Base-by-base conservation (phyloP, 2,329 filamentous ascomycete species). In the Alternaria longipes region DNA sequence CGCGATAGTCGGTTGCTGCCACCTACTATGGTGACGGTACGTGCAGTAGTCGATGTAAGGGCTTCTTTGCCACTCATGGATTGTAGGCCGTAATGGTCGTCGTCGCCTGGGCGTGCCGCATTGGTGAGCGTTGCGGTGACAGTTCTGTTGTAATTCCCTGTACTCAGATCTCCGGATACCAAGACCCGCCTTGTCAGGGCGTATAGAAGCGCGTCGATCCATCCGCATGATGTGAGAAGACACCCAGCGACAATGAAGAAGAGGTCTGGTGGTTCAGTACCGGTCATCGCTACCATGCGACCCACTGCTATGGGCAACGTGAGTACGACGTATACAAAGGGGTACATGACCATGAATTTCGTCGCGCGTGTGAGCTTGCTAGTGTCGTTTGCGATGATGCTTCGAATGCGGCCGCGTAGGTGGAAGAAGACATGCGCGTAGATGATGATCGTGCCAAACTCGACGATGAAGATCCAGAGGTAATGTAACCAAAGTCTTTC, bases 241-340 rank as follows among this genome's bases (percentile, higher is more conserved):
- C 82, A 81, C 2, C 87, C 88, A 0, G 87, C 85, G 11, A 88
- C 82, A 70, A 84, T 85, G 72, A 88, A 89, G 71, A 86, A 89
- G 0, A 74, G 77, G 1, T 87, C 79, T 0, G 85, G 82, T 4
- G 88, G 81, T 5, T 22, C 18, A 0, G 79, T 51, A 5, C 76
- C 77, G 2, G 72, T 74, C 78, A 80, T 80, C 20, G 74, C 68
- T 14, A 74, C 70, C 78, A 80, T 80, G 36, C 78, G 74, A 7
- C 76, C 78, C 6, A 78, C 68, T 8, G 89, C 88, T 1, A 92
- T 81, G 0, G 90, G 90, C 0, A 89, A 82, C 0, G 89, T 91
- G 65, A 90, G 87, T 18, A 89, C 59, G 3, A 90, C 82, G 73
- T 91, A 91, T 60, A 90, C 88, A 63, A 88, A 73, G 0, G 90